Percentiles rank a stretch among this genome's conserved stretches.
Conservation (phyloP, 129 eudicot genomes). For the Apium graveolens region DNA sequence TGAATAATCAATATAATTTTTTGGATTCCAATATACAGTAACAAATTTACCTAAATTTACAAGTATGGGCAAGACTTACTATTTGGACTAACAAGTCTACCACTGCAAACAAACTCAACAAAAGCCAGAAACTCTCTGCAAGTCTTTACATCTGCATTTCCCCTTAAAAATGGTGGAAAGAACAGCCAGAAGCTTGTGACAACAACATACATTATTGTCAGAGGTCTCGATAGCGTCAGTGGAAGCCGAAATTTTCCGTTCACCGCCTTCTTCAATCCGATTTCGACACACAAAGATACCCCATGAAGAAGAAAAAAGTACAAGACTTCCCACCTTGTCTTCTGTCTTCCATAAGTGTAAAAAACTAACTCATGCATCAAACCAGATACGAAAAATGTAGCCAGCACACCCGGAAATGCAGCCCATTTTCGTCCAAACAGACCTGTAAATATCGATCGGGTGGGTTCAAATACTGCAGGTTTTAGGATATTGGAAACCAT, state of each 20-base stretch:
- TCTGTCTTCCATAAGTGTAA: constrained; percentile 32
- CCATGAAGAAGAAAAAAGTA: constrained; percentile 66
- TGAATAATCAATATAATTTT: no score
- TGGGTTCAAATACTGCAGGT: constrained; percentile 38
- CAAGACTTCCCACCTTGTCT: constrained; percentile 16
- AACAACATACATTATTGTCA: constrained; percentile 29
- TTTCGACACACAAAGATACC: constrained; percentile 33
- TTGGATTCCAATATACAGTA: no score
- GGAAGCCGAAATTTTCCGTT: constrained; percentile 26
- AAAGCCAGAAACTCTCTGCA: constrained; percentile 38
- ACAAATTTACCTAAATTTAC: no score
- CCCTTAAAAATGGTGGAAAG: constrained; percentile 44
- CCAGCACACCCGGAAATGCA: constrained; percentile 19
- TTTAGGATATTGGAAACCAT: constrained; percentile 47
- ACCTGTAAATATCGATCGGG: constrained; percentile 10
- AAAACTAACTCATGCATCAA: constrained; percentile 57
- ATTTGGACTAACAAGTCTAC: constrained; percentile 25
- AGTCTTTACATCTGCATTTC: constrained; percentile 25
- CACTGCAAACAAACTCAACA: constrained; percentile 27
- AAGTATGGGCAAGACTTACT: neutral
- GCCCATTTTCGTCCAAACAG: constrained; percentile 23
- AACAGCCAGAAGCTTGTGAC: constrained; percentile 48
- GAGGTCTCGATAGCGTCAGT: constrained; percentile 20
- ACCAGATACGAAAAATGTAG: constrained; percentile 63
- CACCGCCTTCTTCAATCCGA: constrained; percentile 28